Percentiles rank a stretch among this genome's conserved stretches.
Evolutionary conservation across 257 asterid genomes (phyloP).

Genomic region (Capsicum pubescens): DNA sequence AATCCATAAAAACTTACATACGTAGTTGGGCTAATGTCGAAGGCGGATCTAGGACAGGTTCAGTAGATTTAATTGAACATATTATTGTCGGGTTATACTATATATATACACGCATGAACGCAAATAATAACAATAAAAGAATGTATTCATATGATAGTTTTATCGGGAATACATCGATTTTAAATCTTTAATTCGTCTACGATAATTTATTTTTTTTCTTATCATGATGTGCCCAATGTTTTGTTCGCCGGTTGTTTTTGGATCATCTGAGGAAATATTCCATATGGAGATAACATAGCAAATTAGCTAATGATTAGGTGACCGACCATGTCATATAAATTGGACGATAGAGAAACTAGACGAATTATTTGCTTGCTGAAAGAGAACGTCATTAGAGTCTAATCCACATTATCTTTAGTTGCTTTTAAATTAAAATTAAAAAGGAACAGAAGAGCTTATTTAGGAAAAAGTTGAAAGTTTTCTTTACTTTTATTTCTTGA

Average conservation of each 20-base stretch:
- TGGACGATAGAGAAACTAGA: not conserved
- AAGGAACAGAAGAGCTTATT: not conserved
- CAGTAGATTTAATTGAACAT: not conserved
- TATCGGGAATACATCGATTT: not conserved
- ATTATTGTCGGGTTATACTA: too few species aligned
- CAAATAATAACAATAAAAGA: too few species aligned
- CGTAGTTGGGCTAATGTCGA: not conserved
- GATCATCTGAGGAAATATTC: not conserved
- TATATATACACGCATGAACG: too few species aligned
- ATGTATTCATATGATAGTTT: not conserved
- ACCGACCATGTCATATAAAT: not conserved
- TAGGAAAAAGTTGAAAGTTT: not conserved
- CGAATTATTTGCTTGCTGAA: not conserved
- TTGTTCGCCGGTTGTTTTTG: not conserved
- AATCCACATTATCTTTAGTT: not conserved
- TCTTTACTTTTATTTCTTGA: not conserved
- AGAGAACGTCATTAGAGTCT: not conserved
- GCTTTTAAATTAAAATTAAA: not conserved
- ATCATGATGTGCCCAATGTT: not conserved
- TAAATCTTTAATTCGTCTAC: not conserved
- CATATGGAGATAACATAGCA: not conserved
- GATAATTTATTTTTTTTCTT: too few species aligned
- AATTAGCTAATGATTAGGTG: not conserved
- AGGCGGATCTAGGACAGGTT: too few species aligned
- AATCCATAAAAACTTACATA: not conserved